Conservation (phyloP, 2,329 filamentous ascomycete genomes). For the Cyanodermella asteris region DNA sequence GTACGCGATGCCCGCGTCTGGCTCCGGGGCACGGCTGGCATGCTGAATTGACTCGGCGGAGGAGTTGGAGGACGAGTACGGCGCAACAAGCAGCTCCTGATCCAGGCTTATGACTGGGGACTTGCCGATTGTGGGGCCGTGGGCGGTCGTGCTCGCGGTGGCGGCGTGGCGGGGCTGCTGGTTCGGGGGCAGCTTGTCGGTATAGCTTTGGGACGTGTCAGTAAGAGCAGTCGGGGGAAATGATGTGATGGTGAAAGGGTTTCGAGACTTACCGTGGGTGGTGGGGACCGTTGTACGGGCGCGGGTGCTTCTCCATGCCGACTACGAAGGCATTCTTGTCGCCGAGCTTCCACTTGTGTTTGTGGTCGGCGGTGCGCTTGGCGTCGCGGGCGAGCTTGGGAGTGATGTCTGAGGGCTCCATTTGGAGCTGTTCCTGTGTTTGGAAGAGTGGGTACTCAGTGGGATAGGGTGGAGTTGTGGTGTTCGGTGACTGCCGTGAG, state of each 20-base stretch:
- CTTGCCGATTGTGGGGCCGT: conserved; percentile 11
- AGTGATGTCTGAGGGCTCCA: neutral
- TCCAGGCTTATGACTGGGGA: conserved; percentile 8
- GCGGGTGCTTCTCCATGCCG: no score
- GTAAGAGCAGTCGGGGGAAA: neutral
- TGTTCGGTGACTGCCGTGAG: no score
- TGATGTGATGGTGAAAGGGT: conserved; percentile 1
- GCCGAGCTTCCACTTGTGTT: conserved; percentile 29
- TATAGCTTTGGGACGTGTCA: neutral
- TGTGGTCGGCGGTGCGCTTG: conserved; percentile 26
- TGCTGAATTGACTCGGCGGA: conserved; percentile 24
- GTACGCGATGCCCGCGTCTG: conserved; percentile 28
- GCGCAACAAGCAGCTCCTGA: conserved; percentile 19
- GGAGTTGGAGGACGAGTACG: conserved; percentile 10
- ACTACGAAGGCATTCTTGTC: no score
- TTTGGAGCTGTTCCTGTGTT: no score
- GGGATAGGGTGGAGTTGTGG: no score
- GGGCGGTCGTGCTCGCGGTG: conserved; percentile 10
- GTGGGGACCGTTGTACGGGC: no score
- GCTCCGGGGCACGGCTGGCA: conserved; percentile 20
- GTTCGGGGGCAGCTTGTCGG: neutral
- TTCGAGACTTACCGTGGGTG: conserved; percentile 8
- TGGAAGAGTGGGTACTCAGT: no score
- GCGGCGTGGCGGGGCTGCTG: conserved; percentile 1
- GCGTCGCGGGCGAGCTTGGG: conserved; percentile 9